Evolutionary conservation across 805 yeast species (phyloP).

Genomic region (Saccharomycopsis sp.): DNA sequence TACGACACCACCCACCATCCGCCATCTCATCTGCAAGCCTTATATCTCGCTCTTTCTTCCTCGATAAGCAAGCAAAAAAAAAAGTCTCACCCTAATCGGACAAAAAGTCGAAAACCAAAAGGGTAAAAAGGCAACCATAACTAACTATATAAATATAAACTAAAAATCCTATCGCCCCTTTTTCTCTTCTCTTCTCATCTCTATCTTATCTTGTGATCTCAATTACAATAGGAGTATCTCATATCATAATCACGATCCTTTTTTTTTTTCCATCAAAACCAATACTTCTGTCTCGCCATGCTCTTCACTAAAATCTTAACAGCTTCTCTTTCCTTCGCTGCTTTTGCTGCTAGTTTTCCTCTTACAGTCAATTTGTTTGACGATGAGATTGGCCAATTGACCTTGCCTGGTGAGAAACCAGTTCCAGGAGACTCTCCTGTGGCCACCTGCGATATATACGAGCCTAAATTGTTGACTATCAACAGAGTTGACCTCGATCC

Average conservation of each 20-base stretch:
- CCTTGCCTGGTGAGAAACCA: constrained; percentile 49
- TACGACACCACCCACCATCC: too few relatives aligned
- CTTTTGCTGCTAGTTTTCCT: background rate
- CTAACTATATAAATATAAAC: background rate
- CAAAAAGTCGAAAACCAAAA: background rate
- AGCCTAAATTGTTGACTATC: constrained; percentile 58
- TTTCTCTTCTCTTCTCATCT: background rate
- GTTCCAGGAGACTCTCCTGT: constrained; percentile 91
- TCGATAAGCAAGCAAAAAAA: background rate
- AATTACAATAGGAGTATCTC: too few relatives aligned
- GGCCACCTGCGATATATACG: constrained; percentile 60
- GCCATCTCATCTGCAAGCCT: too few relatives aligned
- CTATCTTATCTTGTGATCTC: too few relatives aligned
- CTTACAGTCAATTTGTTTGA: background rate
- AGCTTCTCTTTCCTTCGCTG: background rate
- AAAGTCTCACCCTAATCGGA: background rate
- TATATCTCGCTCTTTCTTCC: background rate
- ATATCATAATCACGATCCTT: background rate
- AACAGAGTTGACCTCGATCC: constrained; percentile 59
- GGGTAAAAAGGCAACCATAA: background rate
- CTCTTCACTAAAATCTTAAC: background rate
- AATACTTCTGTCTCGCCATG: background rate
- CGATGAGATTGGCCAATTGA: constrained; percentile 9
- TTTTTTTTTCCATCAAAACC: background rate
- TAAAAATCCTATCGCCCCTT: background rate